Percentiles rank a stretch among this genome's conserved stretches.
Conservation (phyloP, 805 yeast genomes). For the Sugiyamaella mastotermitis region DNA sequence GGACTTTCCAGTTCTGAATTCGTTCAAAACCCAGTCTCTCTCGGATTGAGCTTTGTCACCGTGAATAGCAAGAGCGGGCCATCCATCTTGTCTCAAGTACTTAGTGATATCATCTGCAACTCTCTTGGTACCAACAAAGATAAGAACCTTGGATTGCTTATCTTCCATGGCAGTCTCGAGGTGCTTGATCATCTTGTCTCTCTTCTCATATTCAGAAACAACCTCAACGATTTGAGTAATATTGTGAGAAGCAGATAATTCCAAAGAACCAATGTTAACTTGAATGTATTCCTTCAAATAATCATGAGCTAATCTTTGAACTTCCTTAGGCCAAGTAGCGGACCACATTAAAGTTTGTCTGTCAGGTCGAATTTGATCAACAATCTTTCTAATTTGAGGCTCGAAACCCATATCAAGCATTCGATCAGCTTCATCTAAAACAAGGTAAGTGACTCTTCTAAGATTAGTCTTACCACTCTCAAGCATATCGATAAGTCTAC, state of each 20-base stretch:
- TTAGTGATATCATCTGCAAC: conserved; percentile 93
- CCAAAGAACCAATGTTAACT: conserved; percentile 94
- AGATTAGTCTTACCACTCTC: conserved; percentile 92
- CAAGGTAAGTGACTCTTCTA: conserved; percentile 93
- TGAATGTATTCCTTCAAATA: conserved; percentile 90
- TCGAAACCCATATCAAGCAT: conserved; percentile 99
- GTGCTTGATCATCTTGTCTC: conserved; percentile 81
- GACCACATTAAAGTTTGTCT: conserved; percentile 99
- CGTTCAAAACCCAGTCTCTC: conserved; percentile 97
- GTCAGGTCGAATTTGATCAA: conserved; percentile 97
- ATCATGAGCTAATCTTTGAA: conserved; percentile 86
- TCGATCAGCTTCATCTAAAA: conserved; percentile 98
- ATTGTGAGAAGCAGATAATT: conserved; percentile 93
- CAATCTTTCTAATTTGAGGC: conserved; percentile 98
- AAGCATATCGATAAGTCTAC: conserved; percentile 96
- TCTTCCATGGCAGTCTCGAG: conserved; percentile 70
- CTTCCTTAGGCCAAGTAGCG: conserved; percentile 99
- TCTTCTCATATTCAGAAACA: conserved; percentile 85
- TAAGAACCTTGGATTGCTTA: conserved; percentile 67
- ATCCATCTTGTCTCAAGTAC: conserved; percentile 90
- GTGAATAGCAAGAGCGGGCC: conserved; percentile 98
- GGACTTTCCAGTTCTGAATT: conserved; percentile 86
- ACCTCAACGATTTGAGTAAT: conserved; percentile 93
- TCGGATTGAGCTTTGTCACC: conserved; percentile 98
- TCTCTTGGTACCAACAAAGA: conserved; percentile 96